Base-by-base conservation (phyloP, 371 early-diverging fungal genomes). In the Mortierella sp. region DNA sequence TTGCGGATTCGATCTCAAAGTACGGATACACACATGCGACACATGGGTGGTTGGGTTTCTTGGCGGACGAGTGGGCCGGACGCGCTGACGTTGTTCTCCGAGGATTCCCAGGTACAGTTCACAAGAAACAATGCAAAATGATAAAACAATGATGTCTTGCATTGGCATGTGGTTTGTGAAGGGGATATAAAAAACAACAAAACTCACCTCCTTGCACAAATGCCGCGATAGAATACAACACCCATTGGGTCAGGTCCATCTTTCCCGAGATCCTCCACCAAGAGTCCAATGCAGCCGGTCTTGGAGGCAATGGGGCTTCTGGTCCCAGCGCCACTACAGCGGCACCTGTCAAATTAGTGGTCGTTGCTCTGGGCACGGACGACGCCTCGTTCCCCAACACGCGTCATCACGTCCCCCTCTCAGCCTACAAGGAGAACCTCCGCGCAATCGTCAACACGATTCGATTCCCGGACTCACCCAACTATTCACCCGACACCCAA, bases 301-400 rank as follows among this genome's bases (percentile, higher is more conserved):
- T 57, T 31, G 60, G 11, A 60, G 38, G 63, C 13, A 42, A 65
- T 16, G 31, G 73, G 34, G 45, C 60, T 16, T 9, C 58, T 48
- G 9, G 28, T 21, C 28, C 70, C 5, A 52, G 42, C 0, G 24
- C 65, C 11, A 31, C 21, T 8, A 2, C 31, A 11, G n/a, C 38
- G 5, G 68, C 76, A 5, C 76, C 81, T 19, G 72, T 80, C 57
- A 85, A 75, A 60, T 80, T 86, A 8, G 82, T 86, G 26, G 24
- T 86, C 47, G 60, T 86, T n/a, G 87, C 87, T 26, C 76, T 86
- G 0, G 87, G 87, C 28, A 86, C 87, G 0, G 87, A 86, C 47
- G 87, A 86, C 50, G 87, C 87, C 4, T 74, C 87, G 2, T 75
- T 82, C 42, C 82, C 87, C 1, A 72, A 80, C 50, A 86, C 82